A percentile compares a stretch with the other conserved stretches of the same genome.
These are phyloP conservation scores for Salisapilia sapeloensis DNA, from an alignment of 352 stramenopile species.

Conservation along the genomic window DNA sequence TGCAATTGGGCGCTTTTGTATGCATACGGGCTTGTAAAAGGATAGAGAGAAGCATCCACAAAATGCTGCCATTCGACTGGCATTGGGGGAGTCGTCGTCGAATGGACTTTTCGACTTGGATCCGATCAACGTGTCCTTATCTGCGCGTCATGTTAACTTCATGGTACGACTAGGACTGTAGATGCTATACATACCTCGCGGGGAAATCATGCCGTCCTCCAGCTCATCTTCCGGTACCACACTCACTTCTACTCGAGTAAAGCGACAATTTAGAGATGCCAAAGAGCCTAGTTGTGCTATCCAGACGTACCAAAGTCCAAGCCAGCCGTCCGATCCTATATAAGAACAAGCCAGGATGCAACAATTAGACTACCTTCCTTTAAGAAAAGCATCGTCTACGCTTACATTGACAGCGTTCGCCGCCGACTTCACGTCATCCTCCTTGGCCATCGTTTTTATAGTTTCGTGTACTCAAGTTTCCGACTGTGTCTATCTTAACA, in stretches of 20 bases:
- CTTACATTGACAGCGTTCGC: conserved; percentile 34
- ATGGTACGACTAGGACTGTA: too few relatives aligned
- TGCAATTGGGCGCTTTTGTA: background rate
- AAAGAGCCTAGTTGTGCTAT: background rate
- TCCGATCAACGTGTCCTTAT: conserved; percentile 1
- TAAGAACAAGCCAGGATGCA: background rate
- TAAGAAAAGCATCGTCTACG: background rate
- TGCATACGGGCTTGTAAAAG: conserved; percentile 67
- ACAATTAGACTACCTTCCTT: background rate
- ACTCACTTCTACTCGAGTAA: conserved; percentile 33
- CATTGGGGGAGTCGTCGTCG: conserved; percentile 1
- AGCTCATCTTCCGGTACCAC: conserved; percentile 54
- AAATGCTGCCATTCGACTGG: conserved; percentile 17
- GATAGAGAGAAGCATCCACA: conserved; percentile 70
- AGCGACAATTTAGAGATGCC: background rate
- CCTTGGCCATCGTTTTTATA: conserved; percentile 9
- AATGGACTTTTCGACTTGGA: conserved; percentile 1
- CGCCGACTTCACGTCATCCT: conserved; percentile 24
- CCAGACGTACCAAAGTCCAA: conserved; percentile 46
- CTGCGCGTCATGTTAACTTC: too few relatives aligned
- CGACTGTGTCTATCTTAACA: background rate
- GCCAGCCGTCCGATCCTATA: conserved; percentile 38
- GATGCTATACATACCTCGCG: conserved; percentile 18
- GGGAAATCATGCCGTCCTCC: conserved; percentile 57
- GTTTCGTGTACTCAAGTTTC: background rate